A percentile compares a stretch with the other conserved stretches of the same genome.
Evolutionary conservation across 192 early-diverging fungal species (phyloP).

Genomic region (Coemansia sp.): DNA sequence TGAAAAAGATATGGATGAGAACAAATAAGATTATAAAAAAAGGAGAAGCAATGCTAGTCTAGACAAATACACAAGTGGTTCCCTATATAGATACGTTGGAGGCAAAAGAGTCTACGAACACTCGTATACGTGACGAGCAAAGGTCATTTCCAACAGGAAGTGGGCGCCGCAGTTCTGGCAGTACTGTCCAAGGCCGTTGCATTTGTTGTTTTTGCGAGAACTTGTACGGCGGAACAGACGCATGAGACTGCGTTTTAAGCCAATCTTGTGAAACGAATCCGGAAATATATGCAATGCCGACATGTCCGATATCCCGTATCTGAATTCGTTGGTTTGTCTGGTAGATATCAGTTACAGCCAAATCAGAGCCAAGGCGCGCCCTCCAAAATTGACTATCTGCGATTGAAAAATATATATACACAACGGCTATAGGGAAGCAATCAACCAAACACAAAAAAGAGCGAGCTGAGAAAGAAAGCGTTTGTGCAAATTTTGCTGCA

Average conservation of each 20-base stretch:
- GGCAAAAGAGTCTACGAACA: slow-evolving; percentile 12
- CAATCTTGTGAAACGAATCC: slow-evolving; percentile 36
- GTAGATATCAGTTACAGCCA: background rate
- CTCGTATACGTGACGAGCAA: slow-evolving; percentile 51
- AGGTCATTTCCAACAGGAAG: slow-evolving; percentile 51
- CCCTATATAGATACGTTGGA: too few relatives aligned
- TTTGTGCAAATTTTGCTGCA: too few relatives aligned
- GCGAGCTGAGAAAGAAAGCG: too few relatives aligned
- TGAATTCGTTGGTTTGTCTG: background rate
- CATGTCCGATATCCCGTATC: slow-evolving; percentile 7
- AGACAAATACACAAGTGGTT: too few relatives aligned
- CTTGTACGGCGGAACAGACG: slow-evolving; percentile 39
- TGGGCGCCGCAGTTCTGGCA: slow-evolving; percentile 52
- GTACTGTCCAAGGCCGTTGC: slow-evolving; percentile 43
- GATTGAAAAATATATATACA: too few relatives aligned
- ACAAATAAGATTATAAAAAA: too few relatives aligned
- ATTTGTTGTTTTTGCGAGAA: slow-evolving; percentile 40
- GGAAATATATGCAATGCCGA: slow-evolving; percentile 41
- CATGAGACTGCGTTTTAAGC: slow-evolving; percentile 42
- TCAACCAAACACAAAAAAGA: too few relatives aligned
- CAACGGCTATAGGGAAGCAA: too few relatives aligned
- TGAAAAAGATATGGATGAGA: too few relatives aligned
- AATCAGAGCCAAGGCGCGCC: too few relatives aligned
- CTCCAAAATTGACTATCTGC: too few relatives aligned
- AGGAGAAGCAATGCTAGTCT: too few relatives aligned